Conservation (phyloP, 2,329 filamentous ascomycete genomes). For the Aureobasidium sp. region DNA sequence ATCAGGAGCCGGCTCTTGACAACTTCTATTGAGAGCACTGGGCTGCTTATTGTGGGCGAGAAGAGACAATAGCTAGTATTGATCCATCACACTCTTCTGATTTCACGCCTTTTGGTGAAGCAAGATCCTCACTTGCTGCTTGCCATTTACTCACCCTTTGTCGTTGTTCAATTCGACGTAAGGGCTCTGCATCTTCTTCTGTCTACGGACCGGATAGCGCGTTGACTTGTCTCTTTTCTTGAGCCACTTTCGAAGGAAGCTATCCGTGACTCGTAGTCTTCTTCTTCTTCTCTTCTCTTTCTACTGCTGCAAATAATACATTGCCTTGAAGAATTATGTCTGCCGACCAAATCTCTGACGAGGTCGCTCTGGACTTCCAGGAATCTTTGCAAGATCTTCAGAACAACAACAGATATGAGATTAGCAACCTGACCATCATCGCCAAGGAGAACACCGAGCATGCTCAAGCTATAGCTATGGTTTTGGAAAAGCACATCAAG, state of each 20-base stretch:
- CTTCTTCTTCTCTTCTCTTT: background rate
- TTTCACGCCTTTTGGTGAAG: slow-evolving; percentile 11
- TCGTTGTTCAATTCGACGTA: slow-evolving; percentile 5
- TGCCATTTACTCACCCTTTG: slow-evolving; percentile 10
- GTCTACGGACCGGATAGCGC: slow-evolving; percentile 12
- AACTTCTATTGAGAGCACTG: background rate
- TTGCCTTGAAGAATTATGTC: slow-evolving; percentile 16
- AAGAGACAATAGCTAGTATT: slow-evolving; percentile 39
- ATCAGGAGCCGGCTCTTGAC: background rate
- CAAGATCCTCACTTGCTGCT: slow-evolving; percentile 3
- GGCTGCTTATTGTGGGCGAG: slow-evolving; percentile 9
- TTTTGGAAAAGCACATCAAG: slow-evolving; percentile 86
- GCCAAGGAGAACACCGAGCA: slow-evolving; percentile 96
- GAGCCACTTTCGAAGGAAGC: slow-evolving; percentile 6
- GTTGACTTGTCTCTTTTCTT: slow-evolving; percentile 5
- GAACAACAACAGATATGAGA: slow-evolving; percentile 86
- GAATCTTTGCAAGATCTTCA: slow-evolving; percentile 87
- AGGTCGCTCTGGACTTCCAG: slow-evolving; percentile 92
- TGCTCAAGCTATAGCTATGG: slow-evolving; percentile 84
- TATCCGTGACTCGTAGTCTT: slow-evolving; percentile 14
- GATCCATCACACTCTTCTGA: slow-evolving; percentile 33
- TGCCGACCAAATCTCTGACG: slow-evolving; percentile 61
- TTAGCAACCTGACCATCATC: slow-evolving; percentile 94
- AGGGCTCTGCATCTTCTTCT: background rate
- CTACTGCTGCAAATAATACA: slow-evolving; percentile 17